Percentiles rank a stretch among this genome's conserved stretches.
These are phyloP conservation scores for Cystobasidium slooffiae DNA, from an alignment of 1,284 basidiomycete genomes.

Conservation along the genomic window DNA sequence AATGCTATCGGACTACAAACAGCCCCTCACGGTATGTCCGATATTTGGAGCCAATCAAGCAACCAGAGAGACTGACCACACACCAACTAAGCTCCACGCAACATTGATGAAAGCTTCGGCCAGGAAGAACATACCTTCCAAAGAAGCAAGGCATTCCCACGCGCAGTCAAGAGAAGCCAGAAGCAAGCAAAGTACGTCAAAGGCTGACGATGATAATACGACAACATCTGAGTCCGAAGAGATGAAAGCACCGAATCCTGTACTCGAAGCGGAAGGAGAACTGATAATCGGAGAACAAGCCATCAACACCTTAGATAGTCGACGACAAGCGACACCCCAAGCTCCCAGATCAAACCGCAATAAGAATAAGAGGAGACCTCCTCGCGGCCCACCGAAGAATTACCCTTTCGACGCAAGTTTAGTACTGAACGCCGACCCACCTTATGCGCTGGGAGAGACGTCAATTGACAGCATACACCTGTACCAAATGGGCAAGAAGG, in stretches of 20 bases:
- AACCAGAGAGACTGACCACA: background rate
- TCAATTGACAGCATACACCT: constrained; percentile 30
- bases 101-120: constrained; percentile 43
- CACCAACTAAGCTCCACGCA: constrained; percentile 13
- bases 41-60: background rate
- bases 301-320: background rate
- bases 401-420: constrained; percentile 29
- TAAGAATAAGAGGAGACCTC: background rate
- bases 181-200: background rate
- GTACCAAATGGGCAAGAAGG: constrained; percentile 40
- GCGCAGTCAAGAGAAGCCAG: background rate
- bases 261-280: background rate
- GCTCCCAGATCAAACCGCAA: background rate
- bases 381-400: constrained; percentile 29
- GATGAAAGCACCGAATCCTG: background rate
- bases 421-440: constrained; percentile 7
- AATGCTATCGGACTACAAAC: constrained; percentile 32
- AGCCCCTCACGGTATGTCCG: constrained; percentile 29
- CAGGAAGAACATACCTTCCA: background rate
- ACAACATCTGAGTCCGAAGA: constrained; percentile 5
- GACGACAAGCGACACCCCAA: background rate
- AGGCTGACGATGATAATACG: background rate
- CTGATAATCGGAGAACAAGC: background rate
- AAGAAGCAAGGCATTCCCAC: background rate
- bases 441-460: constrained; percentile 15